These are phyloP conservation scores for Claviceps sp. DNA, from an alignment of 2,329 filamentous ascomycete species.

Conservation along the genomic window DNA sequence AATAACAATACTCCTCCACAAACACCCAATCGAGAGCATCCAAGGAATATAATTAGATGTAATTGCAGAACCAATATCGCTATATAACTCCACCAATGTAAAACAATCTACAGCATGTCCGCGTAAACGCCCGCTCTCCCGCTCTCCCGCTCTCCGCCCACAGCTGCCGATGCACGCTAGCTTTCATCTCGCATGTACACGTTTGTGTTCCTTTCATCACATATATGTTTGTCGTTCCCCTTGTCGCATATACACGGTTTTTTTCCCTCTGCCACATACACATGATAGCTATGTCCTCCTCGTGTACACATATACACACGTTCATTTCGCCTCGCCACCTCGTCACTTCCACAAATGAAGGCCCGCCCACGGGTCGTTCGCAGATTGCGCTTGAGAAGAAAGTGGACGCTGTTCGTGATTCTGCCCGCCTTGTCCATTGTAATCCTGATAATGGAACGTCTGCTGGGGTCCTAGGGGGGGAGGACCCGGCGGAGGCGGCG, in stretches of 20 bases:
- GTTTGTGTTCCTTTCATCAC: too few species aligned
- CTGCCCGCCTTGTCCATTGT: conserved; percentile 18
- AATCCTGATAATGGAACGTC: conserved; percentile 39
- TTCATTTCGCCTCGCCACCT: neutral
- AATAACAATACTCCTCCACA: too few species aligned
- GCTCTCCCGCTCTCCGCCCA: neutral
- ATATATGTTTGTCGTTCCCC: too few species aligned
- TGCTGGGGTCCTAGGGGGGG: conserved; percentile 49
- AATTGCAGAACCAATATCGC: neutral
- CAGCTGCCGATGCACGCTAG: neutral
- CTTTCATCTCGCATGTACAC: too few species aligned
- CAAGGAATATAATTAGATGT: too few species aligned
- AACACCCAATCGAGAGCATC: too few species aligned
- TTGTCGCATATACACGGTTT: too few species aligned
- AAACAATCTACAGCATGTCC: neutral
- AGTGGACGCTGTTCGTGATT: neutral
- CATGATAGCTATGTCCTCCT: too few species aligned
- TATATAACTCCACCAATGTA: neutral
- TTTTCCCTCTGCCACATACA: too few species aligned
- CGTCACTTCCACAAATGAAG: conserved; percentile 36
- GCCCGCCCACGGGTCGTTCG: conserved; percentile 38
- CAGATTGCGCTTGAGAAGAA: conserved; percentile 22
- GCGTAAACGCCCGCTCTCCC: neutral
- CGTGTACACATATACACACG: neutral
- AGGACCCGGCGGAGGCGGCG: conserved; percentile 49